These are phyloP conservation scores for Kuraishia piskuri DNA, from an alignment of 805 yeast species.

Conservation along the genomic window DNA sequence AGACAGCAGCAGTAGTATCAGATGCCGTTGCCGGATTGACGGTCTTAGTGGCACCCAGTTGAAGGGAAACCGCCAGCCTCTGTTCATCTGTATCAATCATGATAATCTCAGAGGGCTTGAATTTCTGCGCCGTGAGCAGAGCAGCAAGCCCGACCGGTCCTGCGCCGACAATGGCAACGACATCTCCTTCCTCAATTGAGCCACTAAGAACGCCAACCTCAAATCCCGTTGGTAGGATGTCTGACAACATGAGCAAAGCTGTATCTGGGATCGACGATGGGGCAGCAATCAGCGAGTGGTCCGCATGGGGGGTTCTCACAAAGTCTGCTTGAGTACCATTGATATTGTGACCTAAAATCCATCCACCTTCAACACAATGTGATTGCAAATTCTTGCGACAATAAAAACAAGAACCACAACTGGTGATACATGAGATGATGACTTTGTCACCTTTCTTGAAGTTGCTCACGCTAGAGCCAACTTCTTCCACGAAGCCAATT, in stretches of 20 bases:
- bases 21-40: constrained; percentile 50
- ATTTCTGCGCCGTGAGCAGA: constrained; percentile 43
- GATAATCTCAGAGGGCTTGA: constrained; percentile 47
- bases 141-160: constrained; percentile 64
- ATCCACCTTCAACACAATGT: constrained; percentile 49
- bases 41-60: constrained; percentile 50
- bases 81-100: constrained; percentile 52
- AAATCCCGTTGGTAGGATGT: constrained; percentile 60
- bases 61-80: constrained; percentile 47
- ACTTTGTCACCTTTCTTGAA: constrained; percentile 51
- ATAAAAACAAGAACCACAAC: constrained; percentile 53
- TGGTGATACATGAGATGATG: constrained; percentile 57
- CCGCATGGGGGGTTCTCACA: constrained; percentile 45
- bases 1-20: constrained; percentile 15
- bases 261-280: constrained; percentile 28
- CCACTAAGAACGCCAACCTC: constrained; percentile 58
- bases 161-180: constrained; percentile 57
- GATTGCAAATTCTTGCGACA: constrained; percentile 47
- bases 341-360: constrained; percentile 47
- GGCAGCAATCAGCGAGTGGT: constrained; percentile 26
- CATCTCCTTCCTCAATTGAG: constrained; percentile 42
- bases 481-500: constrained; percentile 40
- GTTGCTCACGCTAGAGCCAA: constrained; percentile 38
- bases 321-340: constrained; percentile 64
- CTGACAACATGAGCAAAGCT: constrained; percentile 51